Conservation (phyloP, 352 stramenopile genomes). For the Phytophthora lateralis region DNA sequence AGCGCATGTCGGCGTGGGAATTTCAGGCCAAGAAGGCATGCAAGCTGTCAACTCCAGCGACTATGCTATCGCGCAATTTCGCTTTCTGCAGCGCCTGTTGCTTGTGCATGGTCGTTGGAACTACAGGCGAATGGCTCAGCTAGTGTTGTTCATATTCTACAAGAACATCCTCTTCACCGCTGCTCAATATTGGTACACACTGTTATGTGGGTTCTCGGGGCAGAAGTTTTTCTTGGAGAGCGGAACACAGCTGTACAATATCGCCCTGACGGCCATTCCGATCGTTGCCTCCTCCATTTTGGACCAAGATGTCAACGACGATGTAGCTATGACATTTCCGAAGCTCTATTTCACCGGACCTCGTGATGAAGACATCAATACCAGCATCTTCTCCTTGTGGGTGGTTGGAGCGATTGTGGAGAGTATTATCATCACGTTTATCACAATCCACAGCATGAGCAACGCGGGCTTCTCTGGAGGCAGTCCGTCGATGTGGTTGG, state of each 20-base stretch:
- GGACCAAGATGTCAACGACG: constrained; percentile 75
- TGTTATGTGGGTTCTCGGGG: constrained; percentile 75
- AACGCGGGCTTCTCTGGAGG: constrained; percentile 41
- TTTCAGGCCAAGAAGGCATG: constrained; percentile 92
- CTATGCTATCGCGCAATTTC: constrained; percentile 94
- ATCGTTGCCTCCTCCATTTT: constrained; percentile 74
- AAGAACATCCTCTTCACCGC: constrained; percentile 90
- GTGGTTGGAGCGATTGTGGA: constrained; percentile 73
- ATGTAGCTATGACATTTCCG: constrained; percentile 68
- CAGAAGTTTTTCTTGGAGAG: constrained; percentile 88
- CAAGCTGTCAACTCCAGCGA: constrained; percentile 94
- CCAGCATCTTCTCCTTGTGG: constrained; percentile 66
- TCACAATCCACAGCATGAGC: constrained; percentile 50
- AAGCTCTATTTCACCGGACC: constrained; percentile 73
- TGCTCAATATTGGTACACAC: constrained; percentile 80
- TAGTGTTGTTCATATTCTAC: constrained; percentile 95
- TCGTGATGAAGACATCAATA: constrained; percentile 73
- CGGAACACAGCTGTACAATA: constrained; percentile 84
- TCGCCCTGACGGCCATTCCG: constrained; percentile 70
- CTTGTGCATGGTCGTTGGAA: constrained; percentile 93
- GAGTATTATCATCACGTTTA: constrained; percentile 73
- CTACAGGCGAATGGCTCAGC: constrained; percentile 88
- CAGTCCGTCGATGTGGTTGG: constrained; percentile 73
- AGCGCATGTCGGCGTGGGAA: constrained; percentile 91
- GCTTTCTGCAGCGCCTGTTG: constrained; percentile 89